Conservation (phyloP, 805 yeast genomes). For the Candida vartiovaarae region DNA sequence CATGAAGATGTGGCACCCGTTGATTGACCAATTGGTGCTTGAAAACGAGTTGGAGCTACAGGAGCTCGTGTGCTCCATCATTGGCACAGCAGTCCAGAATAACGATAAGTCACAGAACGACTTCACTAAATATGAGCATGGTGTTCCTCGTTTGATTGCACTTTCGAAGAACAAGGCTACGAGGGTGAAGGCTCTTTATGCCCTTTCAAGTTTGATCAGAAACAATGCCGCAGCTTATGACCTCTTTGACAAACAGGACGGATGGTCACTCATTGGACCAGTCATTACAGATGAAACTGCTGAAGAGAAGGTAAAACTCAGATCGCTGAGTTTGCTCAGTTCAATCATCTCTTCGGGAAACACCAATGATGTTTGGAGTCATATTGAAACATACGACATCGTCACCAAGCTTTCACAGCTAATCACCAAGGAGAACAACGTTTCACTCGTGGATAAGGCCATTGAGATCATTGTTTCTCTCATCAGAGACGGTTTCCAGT, state of each 20-base stretch:
- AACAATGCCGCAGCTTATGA: conserved; percentile 54
- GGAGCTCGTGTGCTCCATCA: conserved; percentile 57
- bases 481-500: conserved; percentile 36
- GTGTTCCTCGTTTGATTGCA: conserved; percentile 38
- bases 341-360: conserved; percentile 49
- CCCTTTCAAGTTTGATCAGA: conserved; percentile 65
- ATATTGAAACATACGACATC: conserved; percentile 29
- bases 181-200: conserved; percentile 64
- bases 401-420: conserved; percentile 22
- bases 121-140: conserved; percentile 44
- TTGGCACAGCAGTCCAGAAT: conserved; percentile 92
- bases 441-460: conserved; percentile 51
- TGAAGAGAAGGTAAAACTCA: conserved; percentile 38
- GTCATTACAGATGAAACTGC: conserved; percentile 15
- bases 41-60: conserved; percentile 38
- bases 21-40: conserved; percentile 47
- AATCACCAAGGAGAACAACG: conserved; percentile 24
- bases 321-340: conserved; percentile 51
- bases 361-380: conserved; percentile 31
- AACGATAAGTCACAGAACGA: conserved; percentile 70
- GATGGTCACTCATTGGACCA: conserved; percentile 51
- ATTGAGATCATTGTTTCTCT: conserved; percentile 44
- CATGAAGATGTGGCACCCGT: conserved; percentile 70
- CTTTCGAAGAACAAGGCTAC: conserved; percentile 27
- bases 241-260: conserved; percentile 48